phyloP scores from a whole-genome alignment of 1,284 basidiomycete species.

The Ustilago crameri region DNA sequence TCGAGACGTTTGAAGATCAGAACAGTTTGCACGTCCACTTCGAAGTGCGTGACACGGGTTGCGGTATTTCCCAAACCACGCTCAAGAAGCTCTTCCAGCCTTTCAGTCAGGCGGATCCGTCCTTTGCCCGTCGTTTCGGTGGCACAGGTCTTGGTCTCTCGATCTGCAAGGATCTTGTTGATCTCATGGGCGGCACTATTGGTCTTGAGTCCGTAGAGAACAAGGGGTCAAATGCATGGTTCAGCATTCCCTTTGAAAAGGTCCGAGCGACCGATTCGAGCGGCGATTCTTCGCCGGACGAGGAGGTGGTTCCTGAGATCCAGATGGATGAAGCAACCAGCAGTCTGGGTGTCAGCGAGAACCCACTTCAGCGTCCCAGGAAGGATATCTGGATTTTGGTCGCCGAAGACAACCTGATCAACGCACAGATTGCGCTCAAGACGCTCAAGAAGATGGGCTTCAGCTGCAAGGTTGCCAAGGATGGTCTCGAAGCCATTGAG shows the following conservation, averaged over 20 bases:
- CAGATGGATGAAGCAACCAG: slow-evolving; percentile 50
- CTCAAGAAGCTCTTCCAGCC: slow-evolving; percentile 68
- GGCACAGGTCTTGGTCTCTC: slow-evolving; percentile 64
- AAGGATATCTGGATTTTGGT: slow-evolving; percentile 65
- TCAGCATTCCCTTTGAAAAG: slow-evolving; percentile 60
- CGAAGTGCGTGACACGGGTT: slow-evolving; percentile 67
- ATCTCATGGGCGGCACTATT: slow-evolving; percentile 63
- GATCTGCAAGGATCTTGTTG: slow-evolving; percentile 60
- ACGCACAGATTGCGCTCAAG: slow-evolving; percentile 63
- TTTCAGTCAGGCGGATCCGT: slow-evolving; percentile 66
- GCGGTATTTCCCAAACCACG: slow-evolving; percentile 64
- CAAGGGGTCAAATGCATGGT: slow-evolving; percentile 64
- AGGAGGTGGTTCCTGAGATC: slow-evolving; percentile 23
- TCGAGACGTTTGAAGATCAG: slow-evolving; percentile 58
- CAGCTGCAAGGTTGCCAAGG: slow-evolving; percentile 61
- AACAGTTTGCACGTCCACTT: slow-evolving; percentile 59
- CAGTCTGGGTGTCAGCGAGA: slow-evolving; percentile 51
- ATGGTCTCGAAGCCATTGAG: slow-evolving; percentile 60
- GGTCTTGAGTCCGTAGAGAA: slow-evolving; percentile 62
- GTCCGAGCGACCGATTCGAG: slow-evolving; percentile 29
- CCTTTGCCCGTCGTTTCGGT: slow-evolving; percentile 61
- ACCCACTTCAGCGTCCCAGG: slow-evolving; percentile 49
- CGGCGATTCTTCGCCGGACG: slow-evolving; percentile 37
- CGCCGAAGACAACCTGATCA: slow-evolving; percentile 65
- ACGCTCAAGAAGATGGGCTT: slow-evolving; percentile 65